These are phyloP conservation scores for Colletotrichum salicis DNA, from an alignment of 2,329 filamentous ascomycete genomes.

Conservation along the genomic window DNA sequence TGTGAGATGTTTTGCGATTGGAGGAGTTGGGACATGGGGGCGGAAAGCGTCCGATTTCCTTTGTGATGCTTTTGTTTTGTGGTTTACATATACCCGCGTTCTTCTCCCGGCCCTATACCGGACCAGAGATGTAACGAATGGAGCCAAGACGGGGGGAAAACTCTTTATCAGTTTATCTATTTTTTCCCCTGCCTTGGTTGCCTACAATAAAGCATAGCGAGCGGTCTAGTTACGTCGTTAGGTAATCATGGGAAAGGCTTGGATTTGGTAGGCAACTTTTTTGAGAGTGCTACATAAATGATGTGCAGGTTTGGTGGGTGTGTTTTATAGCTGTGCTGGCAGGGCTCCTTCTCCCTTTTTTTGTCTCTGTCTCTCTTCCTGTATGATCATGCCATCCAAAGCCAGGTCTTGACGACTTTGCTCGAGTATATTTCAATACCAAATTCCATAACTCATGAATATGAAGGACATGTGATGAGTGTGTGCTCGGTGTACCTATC, in stretches of 20 bases:
- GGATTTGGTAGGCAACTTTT: constrained; percentile 5
- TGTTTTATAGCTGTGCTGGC: constrained; percentile 20
- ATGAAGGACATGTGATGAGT: too few relatives aligned
- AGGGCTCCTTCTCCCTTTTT: neutral
- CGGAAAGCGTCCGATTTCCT: neutral
- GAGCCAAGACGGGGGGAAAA: neutral
- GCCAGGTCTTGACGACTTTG: constrained; percentile 22
- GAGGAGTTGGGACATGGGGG: too few relatives aligned
- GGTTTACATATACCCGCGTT: constrained; percentile 33
- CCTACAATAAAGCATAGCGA: constrained; percentile 30
- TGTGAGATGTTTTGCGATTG: constrained; percentile 51
- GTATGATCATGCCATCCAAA: constrained; percentile 14
- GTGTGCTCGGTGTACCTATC: too few relatives aligned
- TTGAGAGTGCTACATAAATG: neutral
- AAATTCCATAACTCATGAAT: neutral
- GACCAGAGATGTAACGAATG: constrained; percentile 23
- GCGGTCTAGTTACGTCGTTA: constrained; percentile 18
- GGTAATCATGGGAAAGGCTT: constrained; percentile 3
- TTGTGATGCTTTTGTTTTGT: constrained; percentile 9
- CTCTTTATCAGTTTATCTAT: constrained; percentile 1
- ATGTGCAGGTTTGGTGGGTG: constrained; percentile 5
- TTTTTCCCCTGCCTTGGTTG: neutral
- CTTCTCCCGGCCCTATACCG: constrained; percentile 19
- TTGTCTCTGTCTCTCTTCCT: neutral
- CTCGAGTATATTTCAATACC: constrained; percentile 26